Evolutionary conservation across 768 basidiomycete genomes (phyloP).

Genomic region (Leccinum obscurum): DNA sequence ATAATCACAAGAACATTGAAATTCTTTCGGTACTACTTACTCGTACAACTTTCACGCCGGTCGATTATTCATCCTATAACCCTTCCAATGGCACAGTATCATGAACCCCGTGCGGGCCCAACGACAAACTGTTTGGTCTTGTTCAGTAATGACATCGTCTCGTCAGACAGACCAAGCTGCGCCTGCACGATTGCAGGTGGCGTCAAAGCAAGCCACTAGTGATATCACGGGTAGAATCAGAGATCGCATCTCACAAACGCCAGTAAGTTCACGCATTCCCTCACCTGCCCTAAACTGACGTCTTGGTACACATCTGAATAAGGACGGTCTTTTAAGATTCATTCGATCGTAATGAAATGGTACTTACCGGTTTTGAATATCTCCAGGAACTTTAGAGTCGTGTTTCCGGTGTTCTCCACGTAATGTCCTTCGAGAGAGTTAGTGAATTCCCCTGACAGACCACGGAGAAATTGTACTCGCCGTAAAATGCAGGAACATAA

Average conservation of each 20-base stretch:
- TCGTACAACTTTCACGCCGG: neutral
- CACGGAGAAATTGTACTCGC: constrained; percentile 1
- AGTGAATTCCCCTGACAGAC: neutral
- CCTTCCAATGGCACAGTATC: neutral
- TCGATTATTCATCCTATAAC: neutral
- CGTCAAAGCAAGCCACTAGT: constrained; percentile 46
- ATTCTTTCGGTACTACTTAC: neutral
- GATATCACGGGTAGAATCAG: neutral
- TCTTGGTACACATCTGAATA: constrained; percentile 28
- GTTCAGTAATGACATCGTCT: constrained; percentile 35
- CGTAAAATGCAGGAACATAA: constrained; percentile 17
- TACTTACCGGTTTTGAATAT: constrained; percentile 44
- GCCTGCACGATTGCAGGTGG: constrained; percentile 48
- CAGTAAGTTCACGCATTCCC: constrained; percentile 6
- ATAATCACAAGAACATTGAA: neutral
- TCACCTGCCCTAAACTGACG: constrained; percentile 48
- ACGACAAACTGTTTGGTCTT: constrained; percentile 43
- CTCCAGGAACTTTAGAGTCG: constrained; percentile 48
- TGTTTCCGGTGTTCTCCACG: constrained; percentile 54
- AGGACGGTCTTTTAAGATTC: neutral
- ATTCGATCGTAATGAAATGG: neutral
- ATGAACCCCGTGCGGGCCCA: constrained; percentile 18
- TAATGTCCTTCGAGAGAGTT: constrained; percentile 42
- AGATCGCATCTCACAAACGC: neutral
- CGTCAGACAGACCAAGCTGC: constrained; percentile 42